Base-by-base conservation (phyloP, 202 grass and related monocot species). In the Digitaria exilis region DNA sequence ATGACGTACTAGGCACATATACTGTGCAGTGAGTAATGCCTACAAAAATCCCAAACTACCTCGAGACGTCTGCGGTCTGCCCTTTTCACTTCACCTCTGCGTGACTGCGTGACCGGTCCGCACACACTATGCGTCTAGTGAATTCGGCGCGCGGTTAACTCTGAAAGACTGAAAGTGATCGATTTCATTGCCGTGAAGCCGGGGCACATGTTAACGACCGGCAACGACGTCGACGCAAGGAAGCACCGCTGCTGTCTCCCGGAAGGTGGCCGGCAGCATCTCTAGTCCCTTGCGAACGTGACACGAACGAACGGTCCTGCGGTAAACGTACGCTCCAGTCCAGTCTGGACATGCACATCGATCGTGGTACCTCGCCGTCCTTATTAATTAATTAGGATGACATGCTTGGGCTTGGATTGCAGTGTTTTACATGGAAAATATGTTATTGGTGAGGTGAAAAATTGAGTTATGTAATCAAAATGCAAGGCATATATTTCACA, bases 241-340 rank as follows among this genome's bases (percentile, higher is more conserved):
- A 84, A 84, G 63, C 37, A 77, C 59, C 73, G 51, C 28, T 18
- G 73, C 43, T 84, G 82, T 82, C 63, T 77, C 37, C 50, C 14
- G 2, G 63, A 77, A 48, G 68, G 80, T 32, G 41, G 39, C 61
- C 14, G 16, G 49, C 41, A 22, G 48, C 21, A 62, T 46, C 41
- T 42, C 51, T 48, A 24, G 41, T 71, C 42, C 68, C 30, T 5
- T 59, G 39, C 51, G 15, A 69, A 69, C 64, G 15, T n/a, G 34
- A 21, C 50, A 57, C 21, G 30, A 48, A 55, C n/a, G 55, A 58
- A 25, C 9, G 49, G 15, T 18, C n/a, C n/a, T n/a, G n/a, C n/a
- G 0, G 18, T 51, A 51, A 5, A 19, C 49, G 2, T 37, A 37
- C 4, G 35, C 35, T 37, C 35, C 35, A 37, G 35, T 37, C 15